phyloP scores from a whole-genome alignment of 768 basidiomycete species.

The Agrocybe pediades region DNA sequence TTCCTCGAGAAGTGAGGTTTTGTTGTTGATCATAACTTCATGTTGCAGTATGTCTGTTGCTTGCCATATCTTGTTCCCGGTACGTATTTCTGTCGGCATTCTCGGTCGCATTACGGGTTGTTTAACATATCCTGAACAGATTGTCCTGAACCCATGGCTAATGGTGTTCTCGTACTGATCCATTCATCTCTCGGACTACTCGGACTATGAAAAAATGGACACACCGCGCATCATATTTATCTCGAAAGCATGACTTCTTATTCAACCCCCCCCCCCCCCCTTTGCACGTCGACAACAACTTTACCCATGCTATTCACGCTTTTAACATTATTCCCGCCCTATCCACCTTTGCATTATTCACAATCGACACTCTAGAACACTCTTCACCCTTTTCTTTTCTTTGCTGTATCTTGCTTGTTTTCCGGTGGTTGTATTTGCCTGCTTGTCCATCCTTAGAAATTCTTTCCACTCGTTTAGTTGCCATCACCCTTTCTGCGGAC shows the following conservation, averaged over 20 bases:
- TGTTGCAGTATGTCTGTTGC: constrained; percentile 57
- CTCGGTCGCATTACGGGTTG: background rate
- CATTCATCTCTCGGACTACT: background rate
- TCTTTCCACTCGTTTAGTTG: background rate
- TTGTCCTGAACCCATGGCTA: constrained; percentile 49
- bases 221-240: background rate
- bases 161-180: constrained; percentile 69
- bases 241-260: background rate
- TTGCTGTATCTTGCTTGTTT: constrained; percentile 2
- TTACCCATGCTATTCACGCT: too few species aligned
- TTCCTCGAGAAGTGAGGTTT: background rate
- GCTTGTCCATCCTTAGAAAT: too few species aligned
- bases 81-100: constrained; percentile 30
- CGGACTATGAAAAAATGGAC: constrained; percentile 1
- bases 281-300: too few species aligned
- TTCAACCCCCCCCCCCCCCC: too few species aligned
- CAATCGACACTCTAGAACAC: background rate
- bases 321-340: background rate
- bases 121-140: constrained; percentile 26
- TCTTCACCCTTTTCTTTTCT: background rate
- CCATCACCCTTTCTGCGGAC: background rate
- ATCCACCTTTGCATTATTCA: constrained; percentile 4
- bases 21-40: constrained; percentile 30
- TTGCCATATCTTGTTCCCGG: constrained; percentile 74
- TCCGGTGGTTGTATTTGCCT: background rate